Evolutionary conservation across 768 basidiomycete species (phyloP).

Genomic region (Neoboletus subvelutipes): DNA sequence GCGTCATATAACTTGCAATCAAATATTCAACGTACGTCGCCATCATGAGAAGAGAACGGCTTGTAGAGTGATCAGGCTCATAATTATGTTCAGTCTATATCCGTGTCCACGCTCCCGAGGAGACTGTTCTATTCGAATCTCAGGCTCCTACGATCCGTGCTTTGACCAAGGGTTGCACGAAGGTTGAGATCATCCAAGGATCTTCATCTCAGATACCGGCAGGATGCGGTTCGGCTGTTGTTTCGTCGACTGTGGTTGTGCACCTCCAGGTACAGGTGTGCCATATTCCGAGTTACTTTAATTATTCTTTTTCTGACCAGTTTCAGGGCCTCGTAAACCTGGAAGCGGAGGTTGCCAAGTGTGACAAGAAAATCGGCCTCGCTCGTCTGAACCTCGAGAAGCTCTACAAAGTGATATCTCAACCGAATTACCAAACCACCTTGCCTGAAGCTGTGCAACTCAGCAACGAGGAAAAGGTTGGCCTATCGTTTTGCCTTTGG

Average conservation of each 20-base stretch:
- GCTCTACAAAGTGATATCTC: slow-evolving; percentile 66
- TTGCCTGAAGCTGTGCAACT: slow-evolving; percentile 76
- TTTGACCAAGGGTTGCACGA: slow-evolving; percentile 87
- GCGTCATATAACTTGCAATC: slow-evolving; percentile 87
- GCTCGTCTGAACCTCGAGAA: slow-evolving; percentile 72
- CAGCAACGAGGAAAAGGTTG: slow-evolving; percentile 80
- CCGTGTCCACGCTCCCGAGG: slow-evolving; percentile 60
- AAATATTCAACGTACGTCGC: slow-evolving; percentile 47
- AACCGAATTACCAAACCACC: slow-evolving; percentile 75
- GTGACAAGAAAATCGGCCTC: slow-evolving; percentile 85
- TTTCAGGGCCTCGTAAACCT: slow-evolving; percentile 85
- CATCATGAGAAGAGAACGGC: background rate
- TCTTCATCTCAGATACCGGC: slow-evolving; percentile 63
- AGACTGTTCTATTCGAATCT: slow-evolving; percentile 64
- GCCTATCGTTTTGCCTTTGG: background rate
- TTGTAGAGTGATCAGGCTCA: background rate
- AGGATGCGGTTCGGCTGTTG: slow-evolving; percentile 79
- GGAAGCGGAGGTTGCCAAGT: slow-evolving; percentile 83
- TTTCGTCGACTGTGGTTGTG: slow-evolving; percentile 71
- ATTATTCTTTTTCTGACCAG: background rate
- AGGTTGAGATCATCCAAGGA: slow-evolving; percentile 63
- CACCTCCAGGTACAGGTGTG: slow-evolving; percentile 85
- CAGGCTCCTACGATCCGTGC: slow-evolving; percentile 76
- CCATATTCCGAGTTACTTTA: background rate
- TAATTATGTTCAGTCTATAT: slow-evolving; percentile 56